phyloP scores from a whole-genome alignment of 768 basidiomycete genomes.

The Russula vinacea region DNA sequence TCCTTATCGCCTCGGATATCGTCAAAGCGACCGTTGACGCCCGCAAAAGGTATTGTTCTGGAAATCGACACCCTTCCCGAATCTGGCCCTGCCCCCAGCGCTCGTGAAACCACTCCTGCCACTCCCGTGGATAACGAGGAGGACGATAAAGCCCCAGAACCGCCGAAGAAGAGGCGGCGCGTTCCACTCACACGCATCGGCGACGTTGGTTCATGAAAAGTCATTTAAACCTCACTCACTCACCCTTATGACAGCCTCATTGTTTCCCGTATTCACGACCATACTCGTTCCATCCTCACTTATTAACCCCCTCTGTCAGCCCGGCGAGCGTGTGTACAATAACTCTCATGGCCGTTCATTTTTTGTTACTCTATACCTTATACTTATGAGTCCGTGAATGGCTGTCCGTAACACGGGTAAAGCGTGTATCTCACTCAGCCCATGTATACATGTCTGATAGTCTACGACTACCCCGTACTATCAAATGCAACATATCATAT shows the following conservation, averaged over 20 bases:
- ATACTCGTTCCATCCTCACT: constrained; percentile 15
- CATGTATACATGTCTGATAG: constrained; percentile 18
- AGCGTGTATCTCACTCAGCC: constrained; percentile 1
- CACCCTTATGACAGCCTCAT: constrained; percentile 2
- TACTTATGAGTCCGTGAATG: constrained; percentile 17
- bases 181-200: constrained; percentile 71
- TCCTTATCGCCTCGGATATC: constrained; percentile 28
- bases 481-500: constrained; percentile 6
- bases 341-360: constrained; percentile 1
- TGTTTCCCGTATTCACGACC: constrained; percentile 2
- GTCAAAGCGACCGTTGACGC: constrained; percentile 34
- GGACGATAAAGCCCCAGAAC: constrained; percentile 42
- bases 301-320: constrained; percentile 9
- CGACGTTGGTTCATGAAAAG: constrained; percentile 38
- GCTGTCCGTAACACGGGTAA: not conserved
- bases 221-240: not conserved
- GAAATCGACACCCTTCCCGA: constrained; percentile 20
- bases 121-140: constrained; percentile 23
- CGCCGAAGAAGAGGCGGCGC: constrained; percentile 82
- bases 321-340: constrained; percentile 19
- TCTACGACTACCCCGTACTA: not conserved
- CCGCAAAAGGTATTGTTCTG: constrained; percentile 28
- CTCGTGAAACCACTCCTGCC: constrained; percentile 2
- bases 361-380: constrained; percentile 23
- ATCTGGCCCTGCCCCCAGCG: constrained; percentile 31